phyloP scores from a whole-genome alignment of 495 filamentous ascomycete species.

The Hypoxylon subgilvum region DNA sequence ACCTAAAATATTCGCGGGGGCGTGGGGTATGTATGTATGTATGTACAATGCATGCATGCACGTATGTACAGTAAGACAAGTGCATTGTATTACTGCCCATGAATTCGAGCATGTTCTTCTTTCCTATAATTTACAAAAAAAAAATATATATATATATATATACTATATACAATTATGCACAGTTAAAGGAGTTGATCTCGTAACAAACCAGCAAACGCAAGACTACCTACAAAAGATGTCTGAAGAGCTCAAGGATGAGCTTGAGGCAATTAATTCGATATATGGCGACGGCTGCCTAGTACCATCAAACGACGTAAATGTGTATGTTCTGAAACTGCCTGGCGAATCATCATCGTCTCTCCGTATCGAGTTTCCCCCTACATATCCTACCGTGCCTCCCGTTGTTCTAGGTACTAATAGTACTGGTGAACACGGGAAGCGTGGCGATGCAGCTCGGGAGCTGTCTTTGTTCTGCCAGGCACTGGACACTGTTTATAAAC shows the following conservation, averaged over 20 bases:
- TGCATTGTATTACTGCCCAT: too few species aligned
- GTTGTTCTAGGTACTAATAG: constrained; percentile 70
- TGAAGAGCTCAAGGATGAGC: constrained; percentile 81
- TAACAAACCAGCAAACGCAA: too few species aligned
- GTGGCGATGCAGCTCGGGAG: constrained; percentile 72
- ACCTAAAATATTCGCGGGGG: too few species aligned
- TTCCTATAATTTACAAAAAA: too few species aligned
- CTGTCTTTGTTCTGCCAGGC: constrained; percentile 70
- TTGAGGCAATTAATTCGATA: constrained; percentile 91
- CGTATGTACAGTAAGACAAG: too few species aligned
- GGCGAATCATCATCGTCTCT: constrained; percentile 58
- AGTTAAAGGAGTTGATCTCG: too few species aligned
- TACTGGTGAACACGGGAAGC: constrained; percentile 60
- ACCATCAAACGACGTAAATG: constrained; percentile 36
- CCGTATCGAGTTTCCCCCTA: constrained; percentile 67
- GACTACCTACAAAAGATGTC: too few species aligned
- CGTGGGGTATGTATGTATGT: too few species aligned
- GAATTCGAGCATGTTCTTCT: too few species aligned
- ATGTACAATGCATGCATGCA: not conserved
- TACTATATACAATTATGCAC: too few species aligned
- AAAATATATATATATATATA: too few species aligned
- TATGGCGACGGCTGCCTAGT: constrained; percentile 74
- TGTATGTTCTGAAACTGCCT: constrained; percentile 61
- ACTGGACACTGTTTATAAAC: constrained; percentile 66
- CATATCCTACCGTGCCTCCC: constrained; percentile 76